These are phyloP conservation scores for Amanita pseudoporphyria DNA, from an alignment of 768 basidiomycete species.

Conservation along the genomic window DNA sequence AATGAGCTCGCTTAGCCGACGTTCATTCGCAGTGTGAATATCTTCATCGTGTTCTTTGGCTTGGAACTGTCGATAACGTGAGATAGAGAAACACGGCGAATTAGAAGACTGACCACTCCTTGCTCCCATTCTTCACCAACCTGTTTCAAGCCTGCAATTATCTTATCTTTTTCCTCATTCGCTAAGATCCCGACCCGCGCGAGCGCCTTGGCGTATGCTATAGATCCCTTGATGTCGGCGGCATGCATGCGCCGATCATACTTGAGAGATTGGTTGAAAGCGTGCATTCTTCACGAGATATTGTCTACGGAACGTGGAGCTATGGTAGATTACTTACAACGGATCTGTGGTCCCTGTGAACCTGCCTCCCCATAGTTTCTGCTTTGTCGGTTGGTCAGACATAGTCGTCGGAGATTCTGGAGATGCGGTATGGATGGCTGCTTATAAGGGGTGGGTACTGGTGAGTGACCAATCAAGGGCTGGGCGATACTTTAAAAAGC, in stretches of 20 bases:
- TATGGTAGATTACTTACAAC: conserved; percentile 36
- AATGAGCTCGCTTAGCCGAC: conserved; percentile 89
- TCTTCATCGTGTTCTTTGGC: conserved; percentile 89
- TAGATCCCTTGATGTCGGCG: conserved; percentile 88
- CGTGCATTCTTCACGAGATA: conserved; percentile 69
- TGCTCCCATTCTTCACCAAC: conserved; percentile 84
- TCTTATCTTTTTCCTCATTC: conserved; percentile 59
- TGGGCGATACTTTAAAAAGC: not conserved
- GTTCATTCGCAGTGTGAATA: conserved; percentile 98
- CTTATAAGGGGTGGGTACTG: not conserved
- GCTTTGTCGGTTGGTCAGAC: conserved; percentile 34
- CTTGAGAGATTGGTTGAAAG: conserved; percentile 90
- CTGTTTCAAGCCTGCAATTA: conserved; percentile 60
- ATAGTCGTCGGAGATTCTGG: conserved; percentile 17
- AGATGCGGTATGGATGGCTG: not conserved
- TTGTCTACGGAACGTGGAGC: conserved; percentile 11
- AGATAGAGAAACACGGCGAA: not conserved
- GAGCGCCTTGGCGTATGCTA: conserved; percentile 90
- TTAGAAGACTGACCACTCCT: conserved; percentile 46
- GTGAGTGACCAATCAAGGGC: not conserved
- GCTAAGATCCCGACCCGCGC: conserved; percentile 75
- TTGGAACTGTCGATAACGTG: conserved; percentile 44
- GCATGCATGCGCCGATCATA: conserved; percentile 94
- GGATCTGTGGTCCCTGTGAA: conserved; percentile 90
- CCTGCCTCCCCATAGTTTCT: conserved; percentile 83